Percentiles rank a stretch among this genome's conserved stretches.
These are phyloP conservation scores for Pseudocercospora musae DNA, from an alignment of 2,329 filamentous ascomycete genomes.

Conservation along the genomic window DNA sequence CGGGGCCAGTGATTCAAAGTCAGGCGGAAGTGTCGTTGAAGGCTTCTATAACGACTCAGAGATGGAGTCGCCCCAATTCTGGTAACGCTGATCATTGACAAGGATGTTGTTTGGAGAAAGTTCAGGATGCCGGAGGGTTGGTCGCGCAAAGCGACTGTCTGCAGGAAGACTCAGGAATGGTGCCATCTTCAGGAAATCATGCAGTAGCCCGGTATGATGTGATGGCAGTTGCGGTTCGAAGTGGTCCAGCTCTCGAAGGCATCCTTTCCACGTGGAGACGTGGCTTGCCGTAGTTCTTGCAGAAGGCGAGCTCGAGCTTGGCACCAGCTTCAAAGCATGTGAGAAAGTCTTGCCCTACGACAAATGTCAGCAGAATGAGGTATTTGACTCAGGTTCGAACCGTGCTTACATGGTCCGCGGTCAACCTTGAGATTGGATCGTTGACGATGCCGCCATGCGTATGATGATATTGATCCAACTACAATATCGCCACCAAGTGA, in stretches of 20 bases:
- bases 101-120: slow-evolving; percentile 36
- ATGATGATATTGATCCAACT: slow-evolving; percentile 32
- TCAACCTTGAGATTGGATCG: slow-evolving; percentile 23
- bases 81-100: slow-evolving; percentile 33
- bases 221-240: slow-evolving; percentile 30
- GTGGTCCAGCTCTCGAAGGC: slow-evolving; percentile 31
- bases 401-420: slow-evolving; percentile 34
- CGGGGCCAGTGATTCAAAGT: slow-evolving; percentile 7
- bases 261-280: slow-evolving; percentile 18
- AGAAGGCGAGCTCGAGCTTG: slow-evolving; percentile 32
- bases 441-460: slow-evolving; percentile 31
- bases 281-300: slow-evolving; percentile 29
- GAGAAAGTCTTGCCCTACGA: slow-evolving; percentile 24
- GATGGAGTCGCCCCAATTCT: slow-evolving; percentile 37
- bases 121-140: slow-evolving; percentile 35
- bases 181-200: slow-evolving; percentile 30
- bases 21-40: slow-evolving; percentile 5
- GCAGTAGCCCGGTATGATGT: slow-evolving; percentile 27
- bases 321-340: slow-evolving; percentile 30
- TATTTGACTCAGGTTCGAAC: not conserved
- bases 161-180: slow-evolving; percentile 12
- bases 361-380: not conserved
- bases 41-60: slow-evolving; percentile 13
- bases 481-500: slow-evolving; percentile 21
- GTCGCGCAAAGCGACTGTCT: slow-evolving; percentile 11